A percentile compares a stretch with the other conserved stretches of the same genome.
These are phyloP conservation scores for Phanerochaete sordida DNA, from an alignment of 768 basidiomycete genomes.

Conservation along the genomic window DNA sequence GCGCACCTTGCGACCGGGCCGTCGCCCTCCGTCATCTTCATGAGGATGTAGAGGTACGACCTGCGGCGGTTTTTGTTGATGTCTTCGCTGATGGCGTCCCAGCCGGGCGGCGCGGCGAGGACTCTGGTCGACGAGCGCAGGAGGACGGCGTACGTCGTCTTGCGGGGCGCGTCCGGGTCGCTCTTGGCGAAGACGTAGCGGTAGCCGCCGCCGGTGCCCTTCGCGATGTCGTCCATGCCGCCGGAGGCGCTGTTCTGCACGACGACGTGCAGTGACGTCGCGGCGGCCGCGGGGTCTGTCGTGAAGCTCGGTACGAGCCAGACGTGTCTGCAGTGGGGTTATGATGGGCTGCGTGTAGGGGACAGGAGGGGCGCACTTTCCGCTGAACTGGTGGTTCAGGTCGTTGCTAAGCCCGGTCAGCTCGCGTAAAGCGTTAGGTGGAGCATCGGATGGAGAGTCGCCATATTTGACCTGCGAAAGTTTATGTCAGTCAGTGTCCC, in stretches of 20 bases:
- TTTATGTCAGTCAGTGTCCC: not conserved
- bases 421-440: slow-evolving; percentile 5
- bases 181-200: not conserved
- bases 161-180: not conserved
- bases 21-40: slow-evolving; percentile 1
- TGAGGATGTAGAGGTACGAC: not conserved
- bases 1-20: not conserved
- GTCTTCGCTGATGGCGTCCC: slow-evolving; percentile 6
- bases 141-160: not conserved
- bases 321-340: not conserved
- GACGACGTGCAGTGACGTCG: slow-evolving; percentile 7
- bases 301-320: slow-evolving; percentile 9
- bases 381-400: slow-evolving; percentile 5
- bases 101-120: not conserved
- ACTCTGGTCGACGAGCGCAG: not conserved
- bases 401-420: slow-evolving; percentile 1
- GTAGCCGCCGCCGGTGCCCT: slow-evolving; percentile 4
- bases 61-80: slow-evolving; percentile 6
- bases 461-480: slow-evolving; percentile 5
- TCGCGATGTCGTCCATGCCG: slow-evolving; percentile 9
- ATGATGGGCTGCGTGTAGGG: not conserved
- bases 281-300: not conserved
- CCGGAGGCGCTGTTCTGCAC: not conserved
- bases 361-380: not conserved
- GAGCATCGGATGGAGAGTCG: not conserved